Evolutionary conservation across 1,284 basidiomycete genomes (phyloP).

Genomic region (Coniophora puteana): DNA sequence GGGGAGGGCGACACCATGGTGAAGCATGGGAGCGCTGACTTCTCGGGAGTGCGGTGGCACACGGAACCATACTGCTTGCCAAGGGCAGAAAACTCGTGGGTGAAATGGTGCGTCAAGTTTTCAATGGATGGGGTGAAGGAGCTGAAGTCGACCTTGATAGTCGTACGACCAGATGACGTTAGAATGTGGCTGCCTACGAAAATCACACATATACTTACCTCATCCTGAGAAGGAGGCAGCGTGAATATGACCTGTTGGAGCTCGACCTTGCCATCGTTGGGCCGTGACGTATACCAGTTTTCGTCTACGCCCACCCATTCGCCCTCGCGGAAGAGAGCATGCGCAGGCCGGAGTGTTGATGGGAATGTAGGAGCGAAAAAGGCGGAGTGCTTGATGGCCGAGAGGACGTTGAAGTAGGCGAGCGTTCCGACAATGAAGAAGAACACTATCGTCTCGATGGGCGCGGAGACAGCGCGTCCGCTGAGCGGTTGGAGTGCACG

Average conservation of each 20-base stretch:
- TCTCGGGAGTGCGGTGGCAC: conserved; percentile 30
- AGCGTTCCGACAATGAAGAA: conserved; percentile 86
- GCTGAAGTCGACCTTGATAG: conserved; percentile 19
- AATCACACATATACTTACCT: conserved; percentile 25
- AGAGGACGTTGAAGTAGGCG: conserved; percentile 88
- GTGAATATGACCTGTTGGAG: conserved; percentile 64
- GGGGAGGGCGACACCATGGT: conserved; percentile 30
- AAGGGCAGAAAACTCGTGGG: conserved; percentile 34
- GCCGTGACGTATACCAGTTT: conserved; percentile 40
- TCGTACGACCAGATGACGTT: conserved; percentile 8
- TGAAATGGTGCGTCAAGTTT: conserved; percentile 47
- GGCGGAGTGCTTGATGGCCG: conserved; percentile 75
- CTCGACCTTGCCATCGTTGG: no score
- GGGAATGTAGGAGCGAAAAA: conserved; percentile 57
- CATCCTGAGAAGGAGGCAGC: conserved; percentile 35
- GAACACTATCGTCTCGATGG: conserved; percentile 85
- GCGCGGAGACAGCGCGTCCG: conserved; percentile 59
- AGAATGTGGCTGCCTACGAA: no score
- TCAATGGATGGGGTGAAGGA: conserved; percentile 37
- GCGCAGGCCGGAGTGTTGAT: conserved; percentile 46
- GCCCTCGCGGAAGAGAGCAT: conserved; percentile 45
- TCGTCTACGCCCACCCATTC: conserved; percentile 57
- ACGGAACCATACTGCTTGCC: conserved; percentile 34
- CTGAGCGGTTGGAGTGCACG: conserved; percentile 59
- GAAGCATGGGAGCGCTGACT: conserved; percentile 38